Evolutionary conservation across 1,284 basidiomycete species (phyloP).

Genomic region (Apiotrichum montevideense): DNA sequence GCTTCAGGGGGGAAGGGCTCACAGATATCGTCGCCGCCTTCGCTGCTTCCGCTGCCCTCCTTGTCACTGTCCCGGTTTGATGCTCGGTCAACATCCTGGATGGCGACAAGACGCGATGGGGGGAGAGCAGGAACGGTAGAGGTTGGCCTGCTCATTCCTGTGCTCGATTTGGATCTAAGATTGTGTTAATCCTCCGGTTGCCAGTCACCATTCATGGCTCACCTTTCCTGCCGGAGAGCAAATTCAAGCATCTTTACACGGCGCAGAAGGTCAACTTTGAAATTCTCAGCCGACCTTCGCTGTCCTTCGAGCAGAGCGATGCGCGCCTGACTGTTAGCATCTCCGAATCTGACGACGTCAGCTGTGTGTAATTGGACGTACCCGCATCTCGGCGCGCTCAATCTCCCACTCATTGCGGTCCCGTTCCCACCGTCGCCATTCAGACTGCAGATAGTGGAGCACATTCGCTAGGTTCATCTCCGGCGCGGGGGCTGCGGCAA

Average conservation of each 20-base stretch:
- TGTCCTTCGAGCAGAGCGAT: slow-evolving; percentile 98
- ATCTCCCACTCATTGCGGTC: slow-evolving; percentile 99
- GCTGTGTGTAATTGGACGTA: slow-evolving; percentile 48
- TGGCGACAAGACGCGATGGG: slow-evolving; percentile 37
- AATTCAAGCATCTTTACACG: slow-evolving; percentile 99
- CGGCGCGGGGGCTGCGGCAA: slow-evolving; percentile 23
- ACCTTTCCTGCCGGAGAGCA: slow-evolving; percentile 89
- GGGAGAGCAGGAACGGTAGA: slow-evolving; percentile 26
- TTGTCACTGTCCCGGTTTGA: slow-evolving; percentile 27
- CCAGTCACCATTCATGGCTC: slow-evolving; percentile 30
- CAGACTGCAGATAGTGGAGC: slow-evolving; percentile 93
- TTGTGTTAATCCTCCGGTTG: slow-evolving; percentile 11
- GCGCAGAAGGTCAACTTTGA: slow-evolving; percentile 89
- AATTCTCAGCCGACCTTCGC: slow-evolving; percentile 90
- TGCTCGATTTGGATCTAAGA: slow-evolving; percentile 60
- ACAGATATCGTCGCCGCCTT: slow-evolving; percentile 37
- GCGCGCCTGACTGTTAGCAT: slow-evolving; percentile 60
- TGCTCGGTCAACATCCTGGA: slow-evolving; percentile 42
- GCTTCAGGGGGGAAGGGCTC: neutral
- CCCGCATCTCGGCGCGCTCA: slow-evolving; percentile 97
- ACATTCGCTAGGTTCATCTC: slow-evolving; percentile 91
- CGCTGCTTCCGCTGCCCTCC: slow-evolving; percentile 40
- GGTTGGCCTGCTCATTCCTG: slow-evolving; percentile 1
- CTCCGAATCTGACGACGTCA: no score
- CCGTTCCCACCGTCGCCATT: slow-evolving; percentile 93